Conservation (phyloP, 192 early-diverging fungal genomes). For the Mortierella alpina region DNA sequence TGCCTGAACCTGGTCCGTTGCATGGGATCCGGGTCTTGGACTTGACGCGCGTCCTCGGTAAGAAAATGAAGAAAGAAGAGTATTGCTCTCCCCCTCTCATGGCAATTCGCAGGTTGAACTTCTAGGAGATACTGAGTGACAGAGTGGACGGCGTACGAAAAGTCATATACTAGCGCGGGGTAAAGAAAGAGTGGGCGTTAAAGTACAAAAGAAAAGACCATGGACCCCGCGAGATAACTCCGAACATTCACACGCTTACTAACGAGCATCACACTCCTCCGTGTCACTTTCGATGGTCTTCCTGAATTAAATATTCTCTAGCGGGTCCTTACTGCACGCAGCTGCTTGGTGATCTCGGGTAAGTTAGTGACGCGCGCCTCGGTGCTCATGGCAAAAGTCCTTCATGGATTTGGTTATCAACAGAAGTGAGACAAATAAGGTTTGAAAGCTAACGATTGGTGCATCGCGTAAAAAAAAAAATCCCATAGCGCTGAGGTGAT, state of each 20-base stretch:
- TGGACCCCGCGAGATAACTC: too few species aligned
- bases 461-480: background rate
- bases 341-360: slow-evolving; percentile 83
- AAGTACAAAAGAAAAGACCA: too few species aligned
- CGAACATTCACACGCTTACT: too few species aligned
- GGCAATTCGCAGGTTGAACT: too few species aligned
- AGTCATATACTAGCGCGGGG: too few species aligned
- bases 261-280: too few species aligned
- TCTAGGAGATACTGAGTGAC: too few species aligned
- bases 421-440: background rate
- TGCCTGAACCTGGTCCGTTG: slow-evolving; percentile 59
- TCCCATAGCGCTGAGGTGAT: slow-evolving; percentile 84
- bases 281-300: background rate
- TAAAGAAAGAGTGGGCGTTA: too few species aligned
- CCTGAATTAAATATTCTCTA: slow-evolving; percentile 3
- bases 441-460: background rate
- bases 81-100: background rate
- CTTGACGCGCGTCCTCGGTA: slow-evolving; percentile 75
- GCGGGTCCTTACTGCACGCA: slow-evolving; percentile 86
- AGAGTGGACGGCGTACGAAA: too few species aligned
- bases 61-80: slow-evolving; percentile 4
- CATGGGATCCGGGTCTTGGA: slow-evolving; percentile 76
- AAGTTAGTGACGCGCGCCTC: slow-evolving; percentile 14
- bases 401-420: background rate
- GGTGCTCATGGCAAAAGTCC: too few species aligned